Percentiles rank a stretch among this genome's conserved stretches.
phyloP scores from a whole-genome alignment of 78 protist species.

The Cavenderia fasciculata region DNA sequence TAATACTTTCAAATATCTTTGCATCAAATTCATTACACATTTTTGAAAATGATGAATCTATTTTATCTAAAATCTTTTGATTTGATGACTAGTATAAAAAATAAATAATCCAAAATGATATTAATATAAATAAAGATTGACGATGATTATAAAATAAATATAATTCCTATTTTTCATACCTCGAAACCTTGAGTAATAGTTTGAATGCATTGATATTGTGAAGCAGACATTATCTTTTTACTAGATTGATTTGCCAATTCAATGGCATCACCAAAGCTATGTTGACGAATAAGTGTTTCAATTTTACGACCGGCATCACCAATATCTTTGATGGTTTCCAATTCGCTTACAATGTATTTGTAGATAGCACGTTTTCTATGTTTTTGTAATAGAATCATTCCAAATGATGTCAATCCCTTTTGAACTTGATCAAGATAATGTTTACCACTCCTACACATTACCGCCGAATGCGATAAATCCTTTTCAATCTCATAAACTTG shows the following conservation, averaged over 20 bases:
- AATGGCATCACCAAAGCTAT: slow-evolving; percentile 33
- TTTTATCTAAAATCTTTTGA: slow-evolving; percentile 20
- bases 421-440: slow-evolving; percentile 23
- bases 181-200: slow-evolving; percentile 15
- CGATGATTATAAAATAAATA: too few relatives aligned
- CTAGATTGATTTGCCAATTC: not conserved
- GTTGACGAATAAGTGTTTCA: slow-evolving; percentile 6
- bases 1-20: slow-evolving; percentile 30
- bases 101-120: too few relatives aligned
- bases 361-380: slow-evolving; percentile 22
- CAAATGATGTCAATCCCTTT: slow-evolving; percentile 43
- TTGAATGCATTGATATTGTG: slow-evolving; percentile 35
- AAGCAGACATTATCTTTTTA: not conserved
- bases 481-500: slow-evolving; percentile 75
- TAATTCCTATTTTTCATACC: too few relatives aligned
- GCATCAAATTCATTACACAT: slow-evolving; percentile 25
- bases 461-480: slow-evolving; percentile 60
- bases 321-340: slow-evolving; percentile 23
- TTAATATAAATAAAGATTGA: not conserved
- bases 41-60: slow-evolving; percentile 44
- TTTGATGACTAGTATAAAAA: not conserved
- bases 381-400: slow-evolving; percentile 38
- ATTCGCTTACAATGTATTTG: slow-evolving; percentile 13
- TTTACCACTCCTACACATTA: slow-evolving; percentile 66
- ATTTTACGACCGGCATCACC: slow-evolving; percentile 3